These are phyloP conservation scores for Fusarium pseudoanthophilum DNA, from an alignment of 2,329 filamentous ascomycete species.

Conservation along the genomic window DNA sequence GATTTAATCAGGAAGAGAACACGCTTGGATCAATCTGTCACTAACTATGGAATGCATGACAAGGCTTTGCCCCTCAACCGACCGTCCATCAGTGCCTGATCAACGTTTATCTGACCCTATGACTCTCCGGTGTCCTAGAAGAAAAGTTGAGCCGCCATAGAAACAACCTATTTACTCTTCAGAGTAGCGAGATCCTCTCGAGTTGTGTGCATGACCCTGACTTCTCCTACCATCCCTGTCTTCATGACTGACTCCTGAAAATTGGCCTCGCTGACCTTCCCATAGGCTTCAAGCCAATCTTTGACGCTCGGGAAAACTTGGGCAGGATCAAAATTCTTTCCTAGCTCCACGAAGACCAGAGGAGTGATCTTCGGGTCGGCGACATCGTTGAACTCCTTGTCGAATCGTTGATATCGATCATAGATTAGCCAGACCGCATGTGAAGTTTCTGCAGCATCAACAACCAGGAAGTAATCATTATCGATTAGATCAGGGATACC, in stretches of 20 bases:
- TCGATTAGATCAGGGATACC: fast-evolving
- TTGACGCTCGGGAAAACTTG: neutral
- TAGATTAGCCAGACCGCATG: neutral
- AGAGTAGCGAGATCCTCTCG: neutral
- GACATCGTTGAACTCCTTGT: neutral
- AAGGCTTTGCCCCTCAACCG: neutral
- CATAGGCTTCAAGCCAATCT: neutral
- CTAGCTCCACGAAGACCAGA: neutral
- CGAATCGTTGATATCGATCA: neutral
- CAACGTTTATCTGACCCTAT: neutral
- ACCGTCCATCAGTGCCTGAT: neutral
- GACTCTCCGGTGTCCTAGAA: neutral
- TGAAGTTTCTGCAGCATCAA: neutral
- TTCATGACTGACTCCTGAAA: neutral
- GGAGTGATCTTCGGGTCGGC: neutral
- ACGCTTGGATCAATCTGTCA: neutral
- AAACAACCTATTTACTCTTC: neutral
- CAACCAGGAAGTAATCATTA: neutral
- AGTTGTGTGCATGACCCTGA: neutral
- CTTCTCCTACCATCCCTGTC: neutral
- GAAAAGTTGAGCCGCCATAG: neutral
- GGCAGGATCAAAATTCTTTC: neutral
- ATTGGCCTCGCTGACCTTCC: neutral
- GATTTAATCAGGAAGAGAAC: neutral
- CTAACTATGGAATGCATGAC: fast-evolving